Base-by-base conservation (phyloP, 1,284 basidiomycete genomes). In the Leccinum griseonigrum region DNA sequence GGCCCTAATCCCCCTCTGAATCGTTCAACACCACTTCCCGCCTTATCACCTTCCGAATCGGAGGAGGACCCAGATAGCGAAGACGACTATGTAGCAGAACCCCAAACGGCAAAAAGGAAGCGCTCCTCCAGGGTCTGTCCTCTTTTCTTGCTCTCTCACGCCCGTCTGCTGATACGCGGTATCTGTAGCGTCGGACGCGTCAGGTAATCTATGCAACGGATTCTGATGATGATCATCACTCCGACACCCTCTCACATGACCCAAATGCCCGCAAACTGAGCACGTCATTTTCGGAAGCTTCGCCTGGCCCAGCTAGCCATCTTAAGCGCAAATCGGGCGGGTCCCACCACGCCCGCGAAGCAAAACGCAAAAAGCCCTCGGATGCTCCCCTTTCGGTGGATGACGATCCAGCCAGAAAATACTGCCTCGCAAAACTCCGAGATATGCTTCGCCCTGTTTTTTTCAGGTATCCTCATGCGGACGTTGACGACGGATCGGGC, bases 351-450 rank as follows among this genome's bases (percentile, higher is more conserved):
- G 74, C 76, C 46, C 78, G 75, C 50, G 69, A 73, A 60, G 60
- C 77, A 34, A 83, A 82, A 64, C 78, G 81, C 50, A 86, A 83
- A 71, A 82, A 77, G 63, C 73, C 81, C 28, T 66, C 71, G 28
- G 74, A 74, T 29, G 60, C 59, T 29, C 71, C 72, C 54, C 64
- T 77, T 10, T 74, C 72, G 28, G 73, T 81, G 1, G 74, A 76
- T 11, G 87, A 88, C n/a, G 91, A 93, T 68, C 84, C 88, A 11
- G 80, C 85, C 0, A 81, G 91, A 65, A 91, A 86, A 69, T 92
- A 91, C 67, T 92, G 91, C 71, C 77, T 90, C 58, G 81, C 82
- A 18, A 91, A 91, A 74, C 75, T 92, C 66, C 82, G 85, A 64
- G 87, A 88, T 60, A 75, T 91, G 62, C 85, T 92, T 72, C 77